Conservation (phyloP, 78 protist species). For the Capsaspora owczarzaki region DNA sequence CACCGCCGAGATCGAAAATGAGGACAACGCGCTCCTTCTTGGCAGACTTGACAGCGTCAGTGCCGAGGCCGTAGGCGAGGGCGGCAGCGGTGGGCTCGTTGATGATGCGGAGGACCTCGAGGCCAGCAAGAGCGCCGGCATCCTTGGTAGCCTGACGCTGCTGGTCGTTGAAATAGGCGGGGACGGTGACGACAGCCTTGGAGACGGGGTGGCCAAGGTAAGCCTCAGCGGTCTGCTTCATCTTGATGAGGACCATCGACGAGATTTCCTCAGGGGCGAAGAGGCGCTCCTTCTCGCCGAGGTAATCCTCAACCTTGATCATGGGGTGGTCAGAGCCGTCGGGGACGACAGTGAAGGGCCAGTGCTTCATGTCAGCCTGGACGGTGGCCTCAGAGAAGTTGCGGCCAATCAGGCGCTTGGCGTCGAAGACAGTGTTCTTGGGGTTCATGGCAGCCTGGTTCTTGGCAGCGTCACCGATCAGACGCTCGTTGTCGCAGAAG, state of each 20-base stretch:
- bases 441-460: constrained; percentile 93
- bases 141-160: constrained; percentile 96
- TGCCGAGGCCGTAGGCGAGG: constrained; percentile 94
- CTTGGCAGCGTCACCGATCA: constrained; percentile 94
- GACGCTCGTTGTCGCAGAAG: constrained; percentile 82
- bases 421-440: constrained; percentile 89
- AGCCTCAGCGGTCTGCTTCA: constrained; percentile 85
- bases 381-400: constrained; percentile 29
- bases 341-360: constrained; percentile 76
- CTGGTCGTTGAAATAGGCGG: constrained; percentile 94
- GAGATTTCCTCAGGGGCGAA: constrained; percentile 83
- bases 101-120: constrained; percentile 83
- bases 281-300: constrained; percentile 49
- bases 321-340: constrained; percentile 57
- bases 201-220: constrained; percentile 69
- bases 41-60: constrained; percentile 10
- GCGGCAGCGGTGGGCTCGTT: constrained; percentile 99
- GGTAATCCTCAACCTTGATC: constrained; percentile 59
- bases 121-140: constrained; percentile 89
- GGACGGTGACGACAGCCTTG: constrained; percentile 84
- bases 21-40: constrained; percentile 70
- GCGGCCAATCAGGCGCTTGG: constrained; percentile 91
- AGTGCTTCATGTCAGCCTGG: constrained; percentile 75
- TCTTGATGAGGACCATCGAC: constrained; percentile 79
- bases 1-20: constrained; percentile 97